These are phyloP conservation scores for Arthroderma sp. DNA, from an alignment of 2,329 filamentous ascomycete species.

Conservation along the genomic window DNA sequence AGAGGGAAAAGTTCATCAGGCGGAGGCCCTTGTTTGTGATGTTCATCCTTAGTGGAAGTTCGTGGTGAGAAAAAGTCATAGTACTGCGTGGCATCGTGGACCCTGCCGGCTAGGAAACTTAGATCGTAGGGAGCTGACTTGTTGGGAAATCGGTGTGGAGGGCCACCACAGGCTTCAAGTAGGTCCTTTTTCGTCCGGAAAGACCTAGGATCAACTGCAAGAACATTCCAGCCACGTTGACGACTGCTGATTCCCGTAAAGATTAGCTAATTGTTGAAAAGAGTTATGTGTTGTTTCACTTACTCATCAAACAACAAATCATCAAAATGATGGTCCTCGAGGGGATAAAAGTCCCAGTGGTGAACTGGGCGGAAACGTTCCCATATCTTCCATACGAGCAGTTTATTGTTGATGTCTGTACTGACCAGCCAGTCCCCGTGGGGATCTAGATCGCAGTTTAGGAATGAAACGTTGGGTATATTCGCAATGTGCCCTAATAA, in stretches of 20 bases:
- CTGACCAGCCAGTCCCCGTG: conserved; percentile 46
- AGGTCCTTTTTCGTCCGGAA: conserved; percentile 28
- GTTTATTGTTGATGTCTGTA: conserved; percentile 43
- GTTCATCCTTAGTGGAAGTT: neutral
- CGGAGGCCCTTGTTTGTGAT: conserved; percentile 6
- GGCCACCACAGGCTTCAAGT: conserved; percentile 32
- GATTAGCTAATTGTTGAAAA: conserved; percentile 18
- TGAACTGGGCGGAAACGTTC: conserved; percentile 21
- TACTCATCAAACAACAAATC: conserved; percentile 7
- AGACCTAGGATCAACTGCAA: conserved; percentile 35
- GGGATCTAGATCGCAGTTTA: conserved; percentile 46
- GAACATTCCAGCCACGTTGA: conserved; percentile 35
- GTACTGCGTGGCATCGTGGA: conserved; percentile 22
- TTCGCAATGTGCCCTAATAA: conserved; percentile 38
- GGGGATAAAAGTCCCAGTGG: conserved; percentile 10
- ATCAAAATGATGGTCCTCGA: neutral
- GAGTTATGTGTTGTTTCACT: neutral
- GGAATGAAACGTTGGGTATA: conserved; percentile 47
- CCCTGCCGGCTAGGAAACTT: conserved; percentile 18
- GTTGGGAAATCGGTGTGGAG: conserved; percentile 16
- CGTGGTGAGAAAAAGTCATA: conserved; percentile 19
- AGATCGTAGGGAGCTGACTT: conserved; percentile 16
- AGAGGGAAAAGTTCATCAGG: conserved; percentile 7
- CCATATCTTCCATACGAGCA: conserved; percentile 41
- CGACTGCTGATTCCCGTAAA: conserved; percentile 4